Base-by-base conservation (phyloP, 177 flowering plant species). In the Vitis hybrid region DNA sequence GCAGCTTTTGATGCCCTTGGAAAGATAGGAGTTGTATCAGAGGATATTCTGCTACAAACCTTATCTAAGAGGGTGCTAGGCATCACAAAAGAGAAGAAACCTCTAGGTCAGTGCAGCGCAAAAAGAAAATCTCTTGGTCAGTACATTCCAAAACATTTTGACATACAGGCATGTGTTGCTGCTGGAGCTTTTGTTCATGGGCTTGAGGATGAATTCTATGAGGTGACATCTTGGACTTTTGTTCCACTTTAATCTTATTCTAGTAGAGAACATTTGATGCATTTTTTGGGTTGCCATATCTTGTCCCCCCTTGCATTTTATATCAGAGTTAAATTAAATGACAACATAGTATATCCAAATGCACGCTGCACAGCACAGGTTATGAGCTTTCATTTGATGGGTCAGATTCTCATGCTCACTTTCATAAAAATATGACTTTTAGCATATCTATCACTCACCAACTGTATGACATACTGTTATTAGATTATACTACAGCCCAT, bases 171-270 rank as follows among this genome's bases (percentile, higher is more conserved):
- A 62, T 76, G 88, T 46, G 76, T 63, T 78, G 86, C 81, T 75
- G 94, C 97, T 78, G 97, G 93, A 70, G 87, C 86, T 76, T 89
- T 90, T 76, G 72, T 89, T 52, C 98, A 91, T 80, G 98, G 98
- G 46, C 83, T 95, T 56, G 99, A 91, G 83, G 99, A 95, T 79
- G 99, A 95, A 79, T 91, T 79, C 74, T 66, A 70, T 79, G 88
- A 91, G 96, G 99, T 91, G 78, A 74, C 24, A 40, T 54, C 62
- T 62, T 40, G 19, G 12, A 30, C 30, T 6, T 27, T 27, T 27
- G 30, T 27, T 27, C 30, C 30, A 27, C 30, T 27, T 27, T 27
- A 27, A 27, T 27, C 5, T 27, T 8, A 40, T 64, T 60, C 7
- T 12, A 49, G 11, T 69, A 5, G 8, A 50, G 67, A n/a, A 49